Evolutionary conservation across 768 basidiomycete genomes (phyloP).

Genomic region (Agrocybe pediades): DNA sequence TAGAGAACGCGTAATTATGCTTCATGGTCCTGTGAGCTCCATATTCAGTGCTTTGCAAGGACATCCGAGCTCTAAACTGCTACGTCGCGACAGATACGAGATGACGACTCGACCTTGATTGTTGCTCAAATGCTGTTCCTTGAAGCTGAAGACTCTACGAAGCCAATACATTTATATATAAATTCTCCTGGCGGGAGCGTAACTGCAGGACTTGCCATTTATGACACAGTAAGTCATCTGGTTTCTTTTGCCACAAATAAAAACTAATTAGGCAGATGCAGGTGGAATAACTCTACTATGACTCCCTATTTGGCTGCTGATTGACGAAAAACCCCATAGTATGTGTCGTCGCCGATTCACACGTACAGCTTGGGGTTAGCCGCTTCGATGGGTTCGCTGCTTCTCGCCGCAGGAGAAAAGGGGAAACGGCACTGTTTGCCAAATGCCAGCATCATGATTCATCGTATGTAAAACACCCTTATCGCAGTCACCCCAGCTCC

Average conservation of each 20-base stretch:
- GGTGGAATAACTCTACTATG: constrained; percentile 38
- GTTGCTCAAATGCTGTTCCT: constrained; percentile 94
- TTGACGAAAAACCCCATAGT: constrained; percentile 45
- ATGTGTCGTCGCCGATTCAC: constrained; percentile 92
- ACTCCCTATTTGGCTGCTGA: constrained; percentile 15
- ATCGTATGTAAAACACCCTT: constrained; percentile 60
- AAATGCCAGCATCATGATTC: constrained; percentile 97
- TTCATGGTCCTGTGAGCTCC: constrained; percentile 81
- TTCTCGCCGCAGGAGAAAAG: constrained; percentile 88
- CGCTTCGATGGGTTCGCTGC: constrained; percentile 93
- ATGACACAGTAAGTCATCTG: constrained; percentile 78
- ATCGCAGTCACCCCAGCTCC: constrained; percentile 14
- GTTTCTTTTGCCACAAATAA: constrained; percentile 2
- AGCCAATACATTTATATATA: constrained; percentile 96
- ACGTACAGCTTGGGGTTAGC: constrained; percentile 97
- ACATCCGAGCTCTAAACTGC: neutral
- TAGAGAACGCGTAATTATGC: constrained; percentile 93
- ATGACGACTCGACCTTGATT: constrained; percentile 83
- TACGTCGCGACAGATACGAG: constrained; percentile 65
- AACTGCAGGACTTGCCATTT: constrained; percentile 94
- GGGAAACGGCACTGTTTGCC: constrained; percentile 93
- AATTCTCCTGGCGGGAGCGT: constrained; percentile 97
- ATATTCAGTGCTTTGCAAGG: constrained; percentile 9
- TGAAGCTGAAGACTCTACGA: constrained; percentile 92
- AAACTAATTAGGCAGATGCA: constrained; percentile 57